These are phyloP conservation scores for Coniochaeta sp. DNA, from an alignment of 2,329 filamentous ascomycete species.

Conservation along the genomic window DNA sequence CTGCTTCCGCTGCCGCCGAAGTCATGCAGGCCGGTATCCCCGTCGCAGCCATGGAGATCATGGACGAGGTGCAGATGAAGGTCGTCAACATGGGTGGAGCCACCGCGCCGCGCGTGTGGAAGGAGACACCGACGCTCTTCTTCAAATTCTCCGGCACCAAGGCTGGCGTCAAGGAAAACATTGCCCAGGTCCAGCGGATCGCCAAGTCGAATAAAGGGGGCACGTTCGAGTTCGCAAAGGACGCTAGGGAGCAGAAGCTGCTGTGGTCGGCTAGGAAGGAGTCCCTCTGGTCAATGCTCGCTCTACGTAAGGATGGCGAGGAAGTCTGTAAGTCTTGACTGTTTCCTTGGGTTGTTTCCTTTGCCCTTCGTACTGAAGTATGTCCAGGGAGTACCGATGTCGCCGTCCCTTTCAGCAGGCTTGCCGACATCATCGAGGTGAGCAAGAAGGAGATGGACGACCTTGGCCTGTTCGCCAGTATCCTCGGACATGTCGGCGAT, in stretches of 20 bases:
- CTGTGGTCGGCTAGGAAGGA: conserved; percentile 79
- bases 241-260: conserved; percentile 62
- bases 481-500: conserved; percentile 85
- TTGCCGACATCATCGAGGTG: conserved; percentile 71
- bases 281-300: conserved; percentile 76
- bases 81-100: conserved; percentile 70
- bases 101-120: conserved; percentile 63
- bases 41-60: conserved; percentile 73
- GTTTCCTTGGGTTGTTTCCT: not conserved
- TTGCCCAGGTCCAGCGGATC: conserved; percentile 60
- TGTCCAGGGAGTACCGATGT: conserved; percentile 68
- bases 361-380: conserved; percentile 11
- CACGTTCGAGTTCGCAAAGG: conserved; percentile 70
- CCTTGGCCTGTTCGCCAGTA: conserved; percentile 77
- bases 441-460: conserved; percentile 87
- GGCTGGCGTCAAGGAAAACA: conserved; percentile 70
- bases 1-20: conserved; percentile 64
- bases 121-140: conserved; percentile 70
- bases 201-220: conserved; percentile 56
- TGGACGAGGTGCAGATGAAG: conserved; percentile 84
- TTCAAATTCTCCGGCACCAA: conserved; percentile 82
- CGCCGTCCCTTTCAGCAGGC: conserved; percentile 68
- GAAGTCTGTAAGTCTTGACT: conserved; percentile 56
- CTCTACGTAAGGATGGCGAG: conserved; percentile 56
- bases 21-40: conserved; percentile 71